Percentiles rank a stretch among this genome's conserved stretches.
phyloP scores from a whole-genome alignment of 192 early-diverging fungal genomes.

The Backusella morwellensis region DNA sequence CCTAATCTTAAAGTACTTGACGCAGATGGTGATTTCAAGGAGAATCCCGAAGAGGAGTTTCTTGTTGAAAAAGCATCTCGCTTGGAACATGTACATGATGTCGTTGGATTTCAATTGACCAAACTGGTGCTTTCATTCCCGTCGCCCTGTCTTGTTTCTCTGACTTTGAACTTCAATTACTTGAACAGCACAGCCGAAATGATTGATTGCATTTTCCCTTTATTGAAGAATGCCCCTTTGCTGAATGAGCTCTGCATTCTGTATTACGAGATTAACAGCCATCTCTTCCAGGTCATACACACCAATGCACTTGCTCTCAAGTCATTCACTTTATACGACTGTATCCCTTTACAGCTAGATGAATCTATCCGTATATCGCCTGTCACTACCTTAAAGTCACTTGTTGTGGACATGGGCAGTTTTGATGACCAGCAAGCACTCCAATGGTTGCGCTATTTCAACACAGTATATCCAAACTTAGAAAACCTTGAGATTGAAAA shows the following conservation, averaged over 20 bases:
- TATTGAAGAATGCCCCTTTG: neutral
- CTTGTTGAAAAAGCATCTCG: neutral
- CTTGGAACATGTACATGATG: neutral
- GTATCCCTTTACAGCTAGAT: neutral
- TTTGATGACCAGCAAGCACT: neutral
- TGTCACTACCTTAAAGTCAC: neutral
- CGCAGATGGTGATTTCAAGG: neutral
- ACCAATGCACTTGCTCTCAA: neutral
- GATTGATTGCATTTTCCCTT: neutral
- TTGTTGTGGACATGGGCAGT: neutral
- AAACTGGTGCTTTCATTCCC: neutral
- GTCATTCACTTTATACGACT: neutral
- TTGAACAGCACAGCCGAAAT: neutral
- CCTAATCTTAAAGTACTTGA: neutral
- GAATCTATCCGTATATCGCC: neutral
- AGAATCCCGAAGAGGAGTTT: neutral
- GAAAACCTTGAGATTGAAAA: neutral
- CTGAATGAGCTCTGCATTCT: neutral
- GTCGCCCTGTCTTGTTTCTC: neutral
- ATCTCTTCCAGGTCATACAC: neutral
- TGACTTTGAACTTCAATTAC: neutral
- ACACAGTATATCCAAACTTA: neutral
- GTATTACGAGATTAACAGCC: neutral
- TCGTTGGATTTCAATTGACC: neutral
- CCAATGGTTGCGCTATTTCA: neutral